Conservation (phyloP, 2,329 filamentous ascomycete genomes). For the Anthostomella pinea region DNA sequence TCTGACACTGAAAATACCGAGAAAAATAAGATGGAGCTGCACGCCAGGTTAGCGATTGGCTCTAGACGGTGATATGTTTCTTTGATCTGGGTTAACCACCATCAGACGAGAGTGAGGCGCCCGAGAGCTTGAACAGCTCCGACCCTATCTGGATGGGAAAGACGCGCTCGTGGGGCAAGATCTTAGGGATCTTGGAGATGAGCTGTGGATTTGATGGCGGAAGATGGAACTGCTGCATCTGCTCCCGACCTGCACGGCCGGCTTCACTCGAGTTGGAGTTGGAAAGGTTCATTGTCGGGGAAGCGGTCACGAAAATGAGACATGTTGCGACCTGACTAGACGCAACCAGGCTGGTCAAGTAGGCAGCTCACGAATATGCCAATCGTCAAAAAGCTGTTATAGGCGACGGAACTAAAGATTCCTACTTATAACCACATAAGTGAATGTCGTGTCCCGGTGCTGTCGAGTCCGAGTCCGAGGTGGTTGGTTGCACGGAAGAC, state of each 20-base stretch:
- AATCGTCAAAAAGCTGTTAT: not conserved
- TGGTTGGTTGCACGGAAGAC: not conserved
- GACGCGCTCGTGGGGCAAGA: constrained; percentile 68
- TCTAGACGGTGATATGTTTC: constrained; percentile 4
- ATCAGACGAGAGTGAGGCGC: constrained; percentile 70
- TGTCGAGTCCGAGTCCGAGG: too few species aligned
- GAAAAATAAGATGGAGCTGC: constrained; percentile 94
- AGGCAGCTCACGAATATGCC: not conserved
- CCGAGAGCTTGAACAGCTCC: constrained; percentile 70
- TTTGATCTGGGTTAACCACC: constrained; percentile 44
- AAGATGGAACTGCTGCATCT: constrained; percentile 25
- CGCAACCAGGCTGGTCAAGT: not conserved
- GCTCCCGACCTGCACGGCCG: constrained; percentile 26
- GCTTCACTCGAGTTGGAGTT: constrained; percentile 28
- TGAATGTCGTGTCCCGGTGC: not conserved
- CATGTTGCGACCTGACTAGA: constrained; percentile 13
- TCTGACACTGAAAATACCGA: constrained; percentile 84
- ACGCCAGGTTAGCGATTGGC: constrained; percentile 15
- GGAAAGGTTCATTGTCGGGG: constrained; percentile 30
- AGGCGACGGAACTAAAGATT: too few species aligned
- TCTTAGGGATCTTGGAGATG: constrained; percentile 49
- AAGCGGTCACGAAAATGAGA: constrained; percentile 17
- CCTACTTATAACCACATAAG: too few species aligned
- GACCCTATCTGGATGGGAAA: constrained; percentile 74
- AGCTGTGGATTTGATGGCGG: constrained; percentile 32